A percentile compares a stretch with the other conserved stretches of the same genome.
Conservation (phyloP, 495 filamentous ascomycete species). For the Articulospora tetracladia region DNA sequence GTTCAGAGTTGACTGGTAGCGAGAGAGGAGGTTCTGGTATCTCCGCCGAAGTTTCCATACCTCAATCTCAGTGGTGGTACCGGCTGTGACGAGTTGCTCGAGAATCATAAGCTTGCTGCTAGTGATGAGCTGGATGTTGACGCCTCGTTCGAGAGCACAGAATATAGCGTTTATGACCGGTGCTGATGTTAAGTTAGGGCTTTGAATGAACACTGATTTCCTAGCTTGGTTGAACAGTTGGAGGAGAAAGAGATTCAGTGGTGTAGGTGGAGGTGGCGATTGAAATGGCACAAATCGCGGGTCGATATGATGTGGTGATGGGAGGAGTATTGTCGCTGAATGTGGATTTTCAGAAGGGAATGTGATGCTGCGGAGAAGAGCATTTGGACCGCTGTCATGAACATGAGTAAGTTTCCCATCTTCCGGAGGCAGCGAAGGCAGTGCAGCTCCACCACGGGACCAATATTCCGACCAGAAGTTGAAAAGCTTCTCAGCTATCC, state of each 20-base stretch:
- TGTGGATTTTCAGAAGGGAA: not conserved
- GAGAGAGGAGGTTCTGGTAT: slow-evolving; percentile 30
- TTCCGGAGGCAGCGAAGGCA: not conserved
- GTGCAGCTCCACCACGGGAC: slow-evolving; percentile 33
- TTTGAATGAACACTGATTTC: slow-evolving; percentile 58
- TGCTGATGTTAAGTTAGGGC: slow-evolving; percentile 64
- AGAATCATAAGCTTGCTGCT: slow-evolving; percentile 64
- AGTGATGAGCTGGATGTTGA: slow-evolving; percentile 60
- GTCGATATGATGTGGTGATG: slow-evolving; percentile 63
- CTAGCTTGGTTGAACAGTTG: slow-evolving; percentile 47
- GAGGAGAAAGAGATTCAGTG: slow-evolving; percentile 61
- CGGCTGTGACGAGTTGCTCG: slow-evolving; percentile 69
- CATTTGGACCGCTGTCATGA: not conserved
- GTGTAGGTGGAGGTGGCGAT: slow-evolving; percentile 53
- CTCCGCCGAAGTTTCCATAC: slow-evolving; percentile 47
- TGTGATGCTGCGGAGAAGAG: slow-evolving; percentile 7
- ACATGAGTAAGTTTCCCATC: not conserved
- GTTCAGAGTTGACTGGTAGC: not conserved
- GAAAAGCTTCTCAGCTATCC: slow-evolving; percentile 47
- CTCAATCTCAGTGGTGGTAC: slow-evolving; percentile 57
- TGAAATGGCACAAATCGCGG: slow-evolving; percentile 46
- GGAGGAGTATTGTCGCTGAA: slow-evolving; percentile 52
- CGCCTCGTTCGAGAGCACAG: slow-evolving; percentile 49
- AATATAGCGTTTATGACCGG: slow-evolving; percentile 53
- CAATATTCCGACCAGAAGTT: slow-evolving; percentile 57